These are phyloP conservation scores for Aspergillus diversus DNA, from an alignment of 495 filamentous ascomycete genomes.

Conservation along the genomic window DNA sequence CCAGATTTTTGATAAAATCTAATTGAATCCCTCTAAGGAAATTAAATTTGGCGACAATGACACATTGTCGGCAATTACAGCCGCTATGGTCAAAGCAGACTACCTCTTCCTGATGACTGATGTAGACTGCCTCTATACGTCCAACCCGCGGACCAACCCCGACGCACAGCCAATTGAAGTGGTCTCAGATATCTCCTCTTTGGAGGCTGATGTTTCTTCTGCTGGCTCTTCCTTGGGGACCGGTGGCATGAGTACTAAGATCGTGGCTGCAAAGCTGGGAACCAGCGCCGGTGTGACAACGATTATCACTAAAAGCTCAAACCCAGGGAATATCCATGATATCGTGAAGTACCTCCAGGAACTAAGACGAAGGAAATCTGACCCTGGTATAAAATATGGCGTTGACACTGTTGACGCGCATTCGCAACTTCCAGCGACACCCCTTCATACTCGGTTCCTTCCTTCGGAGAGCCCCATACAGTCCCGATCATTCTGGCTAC, in stretches of 20 bases:
- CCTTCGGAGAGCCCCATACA: slow-evolving; percentile 84
- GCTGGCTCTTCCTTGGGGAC: slow-evolving; percentile 89
- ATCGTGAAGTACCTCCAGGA: slow-evolving; percentile 83
- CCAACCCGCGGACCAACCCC: slow-evolving; percentile 83
- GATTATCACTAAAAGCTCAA: slow-evolving; percentile 88
- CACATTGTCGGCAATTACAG: slow-evolving; percentile 93
- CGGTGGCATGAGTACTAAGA: slow-evolving; percentile 98
- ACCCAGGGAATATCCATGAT: slow-evolving; percentile 85
- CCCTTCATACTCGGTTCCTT: slow-evolving; percentile 91
- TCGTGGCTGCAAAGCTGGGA: slow-evolving; percentile 89
- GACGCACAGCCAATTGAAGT: slow-evolving; percentile 90
- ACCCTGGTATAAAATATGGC: slow-evolving; percentile 28
- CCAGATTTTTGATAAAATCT: background rate
- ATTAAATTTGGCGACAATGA: slow-evolving; percentile 99
- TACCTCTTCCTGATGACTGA: slow-evolving; percentile 99
- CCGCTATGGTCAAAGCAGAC: slow-evolving; percentile 95
- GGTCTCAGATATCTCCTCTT: slow-evolving; percentile 80
- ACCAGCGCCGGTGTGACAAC: slow-evolving; percentile 96
- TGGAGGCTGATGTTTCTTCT: slow-evolving; percentile 90
- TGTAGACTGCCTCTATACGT: slow-evolving; percentile 95
- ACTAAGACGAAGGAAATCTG: slow-evolving; percentile 35
- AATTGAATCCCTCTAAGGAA: slow-evolving; percentile 54
- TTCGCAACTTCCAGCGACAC: slow-evolving; percentile 46
- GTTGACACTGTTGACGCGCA: background rate
- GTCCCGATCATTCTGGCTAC: slow-evolving; percentile 94